Evolutionary conservation across 2,329 filamentous ascomycete genomes (phyloP).

Genomic region (Phoma herbarum): DNA sequence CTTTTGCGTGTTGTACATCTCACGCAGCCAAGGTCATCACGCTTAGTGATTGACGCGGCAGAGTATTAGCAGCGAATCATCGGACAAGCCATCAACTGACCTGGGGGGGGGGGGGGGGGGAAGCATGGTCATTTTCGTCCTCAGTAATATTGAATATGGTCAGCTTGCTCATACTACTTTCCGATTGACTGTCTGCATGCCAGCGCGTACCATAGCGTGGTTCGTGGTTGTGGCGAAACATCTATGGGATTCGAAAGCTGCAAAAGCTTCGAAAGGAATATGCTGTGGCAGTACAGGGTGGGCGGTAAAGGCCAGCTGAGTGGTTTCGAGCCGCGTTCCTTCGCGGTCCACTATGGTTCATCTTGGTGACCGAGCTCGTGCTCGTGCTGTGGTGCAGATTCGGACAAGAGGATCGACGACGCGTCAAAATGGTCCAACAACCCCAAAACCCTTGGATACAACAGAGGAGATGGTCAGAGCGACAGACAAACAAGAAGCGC

Average conservation of each 20-base stretch:
- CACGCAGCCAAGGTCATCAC: background rate
- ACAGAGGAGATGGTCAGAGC: too few species aligned
- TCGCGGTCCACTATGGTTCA: slow-evolving; percentile 15
- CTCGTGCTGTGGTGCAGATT: slow-evolving; percentile 16
- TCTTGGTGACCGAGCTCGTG: slow-evolving; percentile 14
- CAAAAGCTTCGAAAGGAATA: background rate
- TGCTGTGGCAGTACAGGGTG: background rate
- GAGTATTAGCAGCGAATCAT: background rate
- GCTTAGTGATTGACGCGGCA: background rate
- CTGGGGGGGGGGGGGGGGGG: too few species aligned
- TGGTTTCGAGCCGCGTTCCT: slow-evolving; percentile 16
- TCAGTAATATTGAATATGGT: background rate
- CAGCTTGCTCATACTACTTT: background rate
- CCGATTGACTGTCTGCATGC: background rate
- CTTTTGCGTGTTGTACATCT: too few species aligned
- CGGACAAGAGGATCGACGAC: slow-evolving; percentile 5
- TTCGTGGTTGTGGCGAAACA: background rate
- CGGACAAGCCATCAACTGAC: background rate
- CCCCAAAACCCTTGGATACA: background rate
- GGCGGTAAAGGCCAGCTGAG: background rate
- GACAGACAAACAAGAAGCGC: background rate
- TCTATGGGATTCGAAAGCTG: background rate
- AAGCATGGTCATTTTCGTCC: background rate
- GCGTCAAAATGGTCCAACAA: slow-evolving; percentile 4
- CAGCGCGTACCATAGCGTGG: background rate